Evolutionary conservation across 495 filamentous ascomycete species (phyloP).

Genomic region (Astrothelium macrocarpum): DNA sequence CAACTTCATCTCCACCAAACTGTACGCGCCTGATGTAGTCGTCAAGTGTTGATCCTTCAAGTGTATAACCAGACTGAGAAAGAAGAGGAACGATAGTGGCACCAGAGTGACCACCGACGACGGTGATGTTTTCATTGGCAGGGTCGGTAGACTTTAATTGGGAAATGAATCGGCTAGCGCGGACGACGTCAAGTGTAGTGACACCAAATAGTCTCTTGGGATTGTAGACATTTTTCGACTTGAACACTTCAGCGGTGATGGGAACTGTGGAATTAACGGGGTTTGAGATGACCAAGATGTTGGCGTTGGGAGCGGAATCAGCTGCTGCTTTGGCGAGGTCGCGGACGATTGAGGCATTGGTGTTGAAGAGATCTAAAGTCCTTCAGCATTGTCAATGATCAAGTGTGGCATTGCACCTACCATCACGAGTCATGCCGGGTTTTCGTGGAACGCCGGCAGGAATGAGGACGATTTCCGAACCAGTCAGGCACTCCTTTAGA

Average conservation of each 20-base stretch:
- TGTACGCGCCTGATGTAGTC: slow-evolving; percentile 89
- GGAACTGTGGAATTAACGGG: slow-evolving; percentile 99
- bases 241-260: slow-evolving; percentile 94
- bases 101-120: slow-evolving; percentile 94
- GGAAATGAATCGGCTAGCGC: slow-evolving; percentile 92
- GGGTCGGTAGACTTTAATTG: slow-evolving; percentile 87
- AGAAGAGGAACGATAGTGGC: slow-evolving; percentile 97
- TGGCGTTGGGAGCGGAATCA: slow-evolving; percentile 80
- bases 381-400: background rate
- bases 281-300: slow-evolving; percentile 95
- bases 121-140: slow-evolving; percentile 82
- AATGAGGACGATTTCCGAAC: slow-evolving; percentile 88
- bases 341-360: slow-evolving; percentile 98
- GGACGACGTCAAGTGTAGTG: slow-evolving; percentile 97
- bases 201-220: slow-evolving; percentile 98
- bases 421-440: slow-evolving; percentile 98
- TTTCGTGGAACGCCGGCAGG: slow-evolving; percentile 98
- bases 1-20: slow-evolving; percentile 99
- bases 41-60: slow-evolving; percentile 62
- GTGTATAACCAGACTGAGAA: slow-evolving; percentile 80
- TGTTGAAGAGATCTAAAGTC: slow-evolving; percentile 86
- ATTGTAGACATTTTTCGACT: slow-evolving; percentile 88
- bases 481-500: slow-evolving; percentile 68
- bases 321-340: slow-evolving; percentile 95
- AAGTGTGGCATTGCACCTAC: slow-evolving; percentile 29